Base-by-base conservation (phyloP, 2,329 filamentous ascomycete species). In the Tricladium varicosporioides region DNA sequence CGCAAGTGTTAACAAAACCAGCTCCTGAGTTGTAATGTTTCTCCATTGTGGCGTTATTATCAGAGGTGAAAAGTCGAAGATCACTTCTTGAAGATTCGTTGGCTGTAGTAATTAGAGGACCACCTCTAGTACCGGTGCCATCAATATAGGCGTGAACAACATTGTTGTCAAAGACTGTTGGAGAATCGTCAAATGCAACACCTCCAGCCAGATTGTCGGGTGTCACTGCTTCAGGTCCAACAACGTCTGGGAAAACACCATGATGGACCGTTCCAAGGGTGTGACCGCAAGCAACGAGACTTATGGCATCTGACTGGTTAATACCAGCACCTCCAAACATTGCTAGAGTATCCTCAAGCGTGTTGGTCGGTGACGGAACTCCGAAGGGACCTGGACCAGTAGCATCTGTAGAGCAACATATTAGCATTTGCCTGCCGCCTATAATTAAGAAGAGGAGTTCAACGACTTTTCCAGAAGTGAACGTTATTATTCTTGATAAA, bases 251-350 rank as follows among this genome's bases (percentile, higher is more conserved):
- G 56, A 83, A 83, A 58, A 82, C 75, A 14, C 67, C 63, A 22
- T 72, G 70, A 67, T 86, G 83, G 10, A 85, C 82, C 13, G 80
- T 78, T 10, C 83, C 83, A 19, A 86, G 67, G 0, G 80, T 81
- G 65, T 86, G 83, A 2, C 83, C 83, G 63, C 83, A 86, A 9
- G 82, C 82, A 2, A 78, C 78, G 5, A 82, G 71, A 62, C 80
- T 76, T 48, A 86, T 84, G 78, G 85, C 84, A 63, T 85, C 80
- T 16, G 74, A 68, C 33, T 70, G 67, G 48, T 69, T 76, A 69
- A 85, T 84, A 7, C 83, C 83, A 72, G 84, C 80, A 48, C 81
- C 76, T 5, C 70, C 58, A 62, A 85, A 86, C 64, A 81, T 80
- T 46, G 77, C 75, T 51, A 71, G 67, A 61, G 85, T 84, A 1